Conservation (phyloP, 352 stramenopile species). For the Pythium phragmiticola region DNA sequence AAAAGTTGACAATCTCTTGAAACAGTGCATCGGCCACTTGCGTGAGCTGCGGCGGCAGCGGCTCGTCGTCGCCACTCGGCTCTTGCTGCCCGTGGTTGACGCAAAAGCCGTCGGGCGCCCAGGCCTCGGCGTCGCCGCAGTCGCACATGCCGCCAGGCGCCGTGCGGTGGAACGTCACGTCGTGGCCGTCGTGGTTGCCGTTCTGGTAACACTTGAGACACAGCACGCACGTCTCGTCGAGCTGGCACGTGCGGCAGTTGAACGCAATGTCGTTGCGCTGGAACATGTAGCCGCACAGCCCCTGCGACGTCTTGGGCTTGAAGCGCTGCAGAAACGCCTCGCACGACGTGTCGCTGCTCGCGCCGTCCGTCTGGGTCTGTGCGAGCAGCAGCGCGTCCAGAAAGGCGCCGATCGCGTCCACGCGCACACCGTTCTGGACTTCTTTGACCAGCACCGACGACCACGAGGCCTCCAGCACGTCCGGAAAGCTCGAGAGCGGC, state of each 20-base stretch:
- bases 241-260: constrained; percentile 98
- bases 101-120: constrained; percentile 94
- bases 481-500: constrained; percentile 11
- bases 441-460: constrained; percentile 28
- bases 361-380: constrained; percentile 23
- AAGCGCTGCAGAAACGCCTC: constrained; percentile 65
- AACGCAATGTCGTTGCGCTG: constrained; percentile 97
- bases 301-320: constrained; percentile 50
- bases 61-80: constrained; percentile 18
- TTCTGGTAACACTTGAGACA: constrained; percentile 96
- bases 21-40: constrained; percentile 65
- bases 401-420: constrained; percentile 25
- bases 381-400: constrained; percentile 29
- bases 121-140: constrained; percentile 98
- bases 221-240: constrained; percentile 96
- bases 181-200: constrained; percentile 93
- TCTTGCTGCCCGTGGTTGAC: constrained; percentile 71
- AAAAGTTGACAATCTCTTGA: constrained; percentile 64
- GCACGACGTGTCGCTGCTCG: constrained; percentile 25
- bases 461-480: constrained; percentile 29
- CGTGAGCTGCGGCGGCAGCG: constrained; percentile 44
- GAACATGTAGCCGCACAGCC: constrained; percentile 96
- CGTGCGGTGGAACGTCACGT: constrained; percentile 87
- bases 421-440: constrained; percentile 12
- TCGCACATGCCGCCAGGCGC: constrained; percentile 93